Base-by-base conservation (phyloP, 1,139 yeast species). In the Pichia sp. region DNA sequence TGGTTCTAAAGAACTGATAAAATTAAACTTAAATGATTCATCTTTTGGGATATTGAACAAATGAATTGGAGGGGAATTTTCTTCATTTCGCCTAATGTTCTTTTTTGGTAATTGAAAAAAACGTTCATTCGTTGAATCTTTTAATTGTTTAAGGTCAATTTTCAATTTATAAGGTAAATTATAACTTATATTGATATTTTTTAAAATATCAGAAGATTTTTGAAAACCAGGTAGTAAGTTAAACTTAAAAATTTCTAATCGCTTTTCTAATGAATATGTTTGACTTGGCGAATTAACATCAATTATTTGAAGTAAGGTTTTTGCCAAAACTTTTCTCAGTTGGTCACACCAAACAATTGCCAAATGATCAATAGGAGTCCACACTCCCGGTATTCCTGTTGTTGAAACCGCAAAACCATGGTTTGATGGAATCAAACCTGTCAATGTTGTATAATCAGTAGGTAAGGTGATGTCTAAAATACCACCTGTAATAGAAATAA, bases 321-420 rank as follows among this genome's bases (percentile, higher is more conserved):
- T 66, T 11, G 85, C 82, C 3, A 91, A 51, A 7, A 72, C 75
- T 32, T 72, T 68, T 41, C 98, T 72, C 31, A 88, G 64, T 59
- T 91, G 97, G 46, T 80, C 84, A 63, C 99, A 93, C 99, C 99
- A 93, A 1, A 89, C 95, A 40, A 93, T 80, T 0, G 98, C 97
- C 51, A 88, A 70, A 63, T 93, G 99, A 60, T 93, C 98, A 34
- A 89, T 78, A 0, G 96, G 85, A 0, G 96, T 81, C 96, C 97
- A 91, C 0, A 91, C 96, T 7, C 72, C 73, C 0, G 96, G 96
- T 9, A 91, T 83, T 0, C 95, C 88, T 0, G 91, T 80, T 0
- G 96, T 76, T 53, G 79, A 86, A 0, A 83, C 84, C 0, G 95
- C 77, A 51, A 91, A 82, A 0, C 96, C 97, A 55, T 91, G 77